Percentiles rank a stretch among this genome's conserved stretches.
Conservation (phyloP, 495 filamentous ascomycete genomes). For the Daldinia caldariorum region DNA sequence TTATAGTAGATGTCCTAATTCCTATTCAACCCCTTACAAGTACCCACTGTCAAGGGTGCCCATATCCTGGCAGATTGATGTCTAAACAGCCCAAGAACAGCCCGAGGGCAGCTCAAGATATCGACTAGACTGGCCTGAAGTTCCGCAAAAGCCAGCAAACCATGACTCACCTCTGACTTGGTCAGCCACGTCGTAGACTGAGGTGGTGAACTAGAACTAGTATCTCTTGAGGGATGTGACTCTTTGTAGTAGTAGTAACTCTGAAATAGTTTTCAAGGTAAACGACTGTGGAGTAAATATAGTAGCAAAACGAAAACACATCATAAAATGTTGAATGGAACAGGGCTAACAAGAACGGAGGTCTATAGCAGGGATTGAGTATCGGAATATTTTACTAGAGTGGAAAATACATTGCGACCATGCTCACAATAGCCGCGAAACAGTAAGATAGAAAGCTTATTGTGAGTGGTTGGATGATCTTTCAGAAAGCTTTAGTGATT, state of each 20-base stretch:
- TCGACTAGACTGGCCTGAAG: background rate
- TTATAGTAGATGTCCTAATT: background rate
- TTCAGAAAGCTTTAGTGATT: too few species aligned
- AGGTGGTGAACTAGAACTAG: background rate
- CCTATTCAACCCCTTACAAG: background rate
- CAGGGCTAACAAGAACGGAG: background rate
- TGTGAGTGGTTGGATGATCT: too few species aligned
- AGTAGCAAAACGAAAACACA: background rate
- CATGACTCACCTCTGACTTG: constrained; percentile 2
- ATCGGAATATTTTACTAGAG: too few species aligned
- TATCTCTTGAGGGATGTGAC: background rate
- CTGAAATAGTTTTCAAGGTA: background rate
- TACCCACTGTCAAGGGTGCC: background rate
- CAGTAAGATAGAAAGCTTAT: too few species aligned
- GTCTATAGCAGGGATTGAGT: too few species aligned
- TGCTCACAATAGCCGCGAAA: too few species aligned
- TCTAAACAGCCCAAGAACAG: background rate
- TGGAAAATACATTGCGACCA: too few species aligned
- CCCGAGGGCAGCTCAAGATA: background rate
- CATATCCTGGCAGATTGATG: background rate
- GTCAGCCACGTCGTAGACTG: constrained; percentile 4
- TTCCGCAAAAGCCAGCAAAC: background rate
- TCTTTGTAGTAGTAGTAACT: background rate
- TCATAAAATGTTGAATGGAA: background rate
- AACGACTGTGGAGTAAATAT: background rate